phyloP scores from a whole-genome alignment of 2,329 filamentous ascomycete genomes.

The Nemania abortiva region DNA sequence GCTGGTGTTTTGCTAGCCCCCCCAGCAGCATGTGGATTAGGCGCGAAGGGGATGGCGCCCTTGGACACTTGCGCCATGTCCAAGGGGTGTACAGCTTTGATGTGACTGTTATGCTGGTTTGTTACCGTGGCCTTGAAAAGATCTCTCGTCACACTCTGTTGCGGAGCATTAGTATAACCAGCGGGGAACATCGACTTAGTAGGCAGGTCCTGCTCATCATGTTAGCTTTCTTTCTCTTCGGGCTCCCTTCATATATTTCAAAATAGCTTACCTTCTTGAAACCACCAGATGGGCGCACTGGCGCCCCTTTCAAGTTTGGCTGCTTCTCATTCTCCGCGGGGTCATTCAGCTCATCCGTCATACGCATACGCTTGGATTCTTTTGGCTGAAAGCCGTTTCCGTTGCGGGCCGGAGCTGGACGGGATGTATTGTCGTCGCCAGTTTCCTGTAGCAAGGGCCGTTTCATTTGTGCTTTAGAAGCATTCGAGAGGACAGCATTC shows the following conservation, averaged over 20 bases:
- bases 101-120: conserved; percentile 74
- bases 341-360: conserved; percentile 77
- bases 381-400: conserved; percentile 74
- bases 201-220: conserved; percentile 64
- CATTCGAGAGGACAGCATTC: conserved; percentile 69
- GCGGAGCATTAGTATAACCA: conserved; percentile 71
- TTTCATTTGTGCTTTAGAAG: conserved; percentile 80
- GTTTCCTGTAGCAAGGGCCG: conserved; percentile 76
- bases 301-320: conserved; percentile 80
- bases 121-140: conserved; percentile 76
- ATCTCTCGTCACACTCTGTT: conserved; percentile 65
- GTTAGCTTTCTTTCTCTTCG: conserved; percentile 51
- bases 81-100: conserved; percentile 74
- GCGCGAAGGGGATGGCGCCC: conserved; percentile 89
- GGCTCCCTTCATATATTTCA: conserved; percentile 5
- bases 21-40: conserved; percentile 69
- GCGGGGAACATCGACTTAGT: conserved; percentile 70
- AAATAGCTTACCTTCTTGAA: conserved; percentile 72
- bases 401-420: conserved; percentile 62
- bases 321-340: conserved; percentile 70
- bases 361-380: conserved; percentile 84
- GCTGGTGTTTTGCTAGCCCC: conserved; percentile 77
- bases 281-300: conserved; percentile 81
- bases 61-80: conserved; percentile 91
- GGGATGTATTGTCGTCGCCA: conserved; percentile 65